phyloP scores from a whole-genome alignment of 768 basidiomycete species.

The Suillus bovinus region DNA sequence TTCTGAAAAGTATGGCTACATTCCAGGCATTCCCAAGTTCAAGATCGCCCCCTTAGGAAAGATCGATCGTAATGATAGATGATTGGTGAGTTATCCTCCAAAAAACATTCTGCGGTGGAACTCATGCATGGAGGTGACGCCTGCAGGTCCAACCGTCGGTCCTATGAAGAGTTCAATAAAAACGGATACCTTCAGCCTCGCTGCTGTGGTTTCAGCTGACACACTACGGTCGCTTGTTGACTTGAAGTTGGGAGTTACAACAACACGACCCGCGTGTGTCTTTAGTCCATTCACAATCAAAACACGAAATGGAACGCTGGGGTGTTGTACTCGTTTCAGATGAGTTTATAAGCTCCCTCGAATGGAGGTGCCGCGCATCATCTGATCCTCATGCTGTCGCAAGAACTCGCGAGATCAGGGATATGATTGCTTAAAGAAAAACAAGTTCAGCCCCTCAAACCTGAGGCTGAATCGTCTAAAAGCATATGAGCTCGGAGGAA shows the following conservation, averaged over 20 bases:
- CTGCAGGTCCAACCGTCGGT: neutral
- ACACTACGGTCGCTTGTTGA: neutral
- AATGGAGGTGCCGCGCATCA: neutral
- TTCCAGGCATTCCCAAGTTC: neutral
- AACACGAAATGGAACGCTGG: neutral
- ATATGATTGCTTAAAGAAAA: neutral
- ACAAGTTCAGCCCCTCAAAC: neutral
- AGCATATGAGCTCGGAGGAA: neutral
- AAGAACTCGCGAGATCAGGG: neutral
- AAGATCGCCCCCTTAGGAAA: neutral
- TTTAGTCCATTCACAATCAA: too few species aligned
- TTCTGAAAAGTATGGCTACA: too few species aligned
- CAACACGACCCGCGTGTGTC: neutral
- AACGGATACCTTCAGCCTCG: neutral
- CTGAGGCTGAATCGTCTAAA: neutral
- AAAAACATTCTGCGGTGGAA: neutral
- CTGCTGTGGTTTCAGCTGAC: neutral
- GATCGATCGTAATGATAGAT: neutral
- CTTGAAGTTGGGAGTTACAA: neutral
- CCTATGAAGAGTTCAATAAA: neutral
- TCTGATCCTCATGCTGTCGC: neutral
- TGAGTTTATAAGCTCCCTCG: neutral
- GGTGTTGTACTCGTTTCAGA: neutral
- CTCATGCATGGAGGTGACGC: neutral
- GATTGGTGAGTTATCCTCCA: neutral